Conservation (phyloP, 2,329 filamentous ascomycete genomes). For the Stemphylium lycopersici region DNA sequence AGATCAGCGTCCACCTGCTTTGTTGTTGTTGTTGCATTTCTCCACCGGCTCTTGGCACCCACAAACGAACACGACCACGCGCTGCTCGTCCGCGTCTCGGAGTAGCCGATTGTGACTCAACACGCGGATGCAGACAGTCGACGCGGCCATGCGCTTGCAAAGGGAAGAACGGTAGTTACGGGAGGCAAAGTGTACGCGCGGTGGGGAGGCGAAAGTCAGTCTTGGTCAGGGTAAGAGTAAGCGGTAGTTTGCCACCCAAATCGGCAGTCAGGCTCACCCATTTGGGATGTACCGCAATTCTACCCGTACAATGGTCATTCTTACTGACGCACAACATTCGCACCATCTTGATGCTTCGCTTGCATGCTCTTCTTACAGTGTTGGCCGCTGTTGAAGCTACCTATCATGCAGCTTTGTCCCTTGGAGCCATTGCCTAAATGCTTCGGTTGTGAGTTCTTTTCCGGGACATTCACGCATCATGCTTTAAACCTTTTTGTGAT, state of each 20-base stretch:
- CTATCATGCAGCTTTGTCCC: not conserved
- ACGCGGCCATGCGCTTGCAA: not conserved
- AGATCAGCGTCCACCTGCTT: conserved; percentile 28
- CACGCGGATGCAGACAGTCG: conserved; percentile 8
- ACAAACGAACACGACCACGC: not conserved
- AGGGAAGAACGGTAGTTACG: conserved; percentile 2
- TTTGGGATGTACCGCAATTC: conserved; percentile 16
- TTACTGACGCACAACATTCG: not conserved
- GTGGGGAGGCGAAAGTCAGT: conserved; percentile 10
- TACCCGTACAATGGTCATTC: conserved; percentile 3
- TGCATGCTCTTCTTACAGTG: not conserved
- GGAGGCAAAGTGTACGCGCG: conserved; percentile 22
- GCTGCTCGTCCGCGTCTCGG: conserved; percentile 13
- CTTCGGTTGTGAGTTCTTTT: not conserved
- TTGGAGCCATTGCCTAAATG: conserved; percentile 2
- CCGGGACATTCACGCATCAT: not conserved
- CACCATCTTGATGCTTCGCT: not conserved
- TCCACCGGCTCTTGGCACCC: conserved; percentile 6
- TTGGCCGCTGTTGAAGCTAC: not conserved
- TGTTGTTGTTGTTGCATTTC: conserved; percentile 4
- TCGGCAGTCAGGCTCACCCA: conserved; percentile 17
- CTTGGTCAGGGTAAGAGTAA: not conserved
- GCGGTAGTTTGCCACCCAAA: conserved; percentile 22
- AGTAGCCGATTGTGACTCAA: conserved; percentile 18
- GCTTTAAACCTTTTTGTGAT: too few relatives aligned